phyloP scores from a whole-genome alignment of 2,329 filamentous ascomycete species.

The Sarocladium kiliense region DNA sequence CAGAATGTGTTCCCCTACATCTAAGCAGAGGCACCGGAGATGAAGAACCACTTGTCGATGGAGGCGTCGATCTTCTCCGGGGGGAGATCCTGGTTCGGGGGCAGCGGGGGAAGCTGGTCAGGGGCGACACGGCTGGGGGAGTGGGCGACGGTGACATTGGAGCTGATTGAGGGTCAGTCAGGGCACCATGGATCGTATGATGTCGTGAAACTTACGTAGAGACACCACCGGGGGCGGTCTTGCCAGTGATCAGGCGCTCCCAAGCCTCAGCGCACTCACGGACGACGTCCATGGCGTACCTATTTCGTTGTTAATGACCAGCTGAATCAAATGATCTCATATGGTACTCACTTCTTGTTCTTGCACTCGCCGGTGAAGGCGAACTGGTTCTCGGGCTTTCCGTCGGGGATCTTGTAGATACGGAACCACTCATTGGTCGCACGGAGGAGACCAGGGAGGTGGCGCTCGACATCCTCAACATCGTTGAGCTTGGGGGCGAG shows the following conservation, averaged over 20 bases:
- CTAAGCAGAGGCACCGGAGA: constrained; percentile 89
- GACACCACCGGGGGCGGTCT: constrained; percentile 71
- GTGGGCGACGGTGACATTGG: constrained; percentile 72
- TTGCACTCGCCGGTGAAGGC: constrained; percentile 99
- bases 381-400: constrained; percentile 99
- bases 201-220: constrained; percentile 61
- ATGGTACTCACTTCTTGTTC: constrained; percentile 79
- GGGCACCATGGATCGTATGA: background rate
- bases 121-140: constrained; percentile 68
- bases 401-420: constrained; percentile 99
- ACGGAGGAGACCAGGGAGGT: constrained; percentile 91
- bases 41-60: constrained; percentile 99
- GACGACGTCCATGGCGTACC: constrained; percentile 91
- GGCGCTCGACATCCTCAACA: constrained; percentile 97
- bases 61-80: constrained; percentile 89
- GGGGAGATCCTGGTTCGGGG: constrained; percentile 70
- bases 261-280: constrained; percentile 95
- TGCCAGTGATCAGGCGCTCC: constrained; percentile 92
- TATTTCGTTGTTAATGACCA: constrained; percentile 25
- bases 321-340: background rate
- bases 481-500: constrained; percentile 95
- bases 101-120: constrained; percentile 70
- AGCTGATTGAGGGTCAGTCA: constrained; percentile 45
- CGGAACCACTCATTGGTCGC: constrained; percentile 99
- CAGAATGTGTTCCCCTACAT: constrained; percentile 7